Conservation (phyloP, 2,329 filamentous ascomycete genomes). For the Aureobasidium uvarum region DNA sequence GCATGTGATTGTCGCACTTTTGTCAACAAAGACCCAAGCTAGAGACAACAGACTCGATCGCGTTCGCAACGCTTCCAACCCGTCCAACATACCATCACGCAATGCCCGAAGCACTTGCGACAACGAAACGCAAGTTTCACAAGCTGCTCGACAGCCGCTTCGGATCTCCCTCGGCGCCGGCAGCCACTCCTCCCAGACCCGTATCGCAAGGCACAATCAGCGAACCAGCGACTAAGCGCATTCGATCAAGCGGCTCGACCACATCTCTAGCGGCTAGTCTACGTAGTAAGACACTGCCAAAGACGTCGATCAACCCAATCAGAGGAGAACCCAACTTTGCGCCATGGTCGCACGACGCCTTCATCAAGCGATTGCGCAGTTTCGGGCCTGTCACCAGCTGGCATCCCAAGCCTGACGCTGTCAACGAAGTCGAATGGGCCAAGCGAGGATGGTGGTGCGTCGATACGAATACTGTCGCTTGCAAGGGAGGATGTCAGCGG, state of each 20-base stretch:
- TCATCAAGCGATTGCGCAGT: constrained; percentile 76
- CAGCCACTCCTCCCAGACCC: constrained; percentile 36
- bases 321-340: constrained; percentile 65
- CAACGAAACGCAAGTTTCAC: constrained; percentile 83
- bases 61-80: neutral
- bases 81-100: neutral
- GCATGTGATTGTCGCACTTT: constrained; percentile 21
- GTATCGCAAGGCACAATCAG: constrained; percentile 30
- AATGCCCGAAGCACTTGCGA: constrained; percentile 59
- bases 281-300: constrained; percentile 16
- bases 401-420: constrained; percentile 83
- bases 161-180: constrained; percentile 48
- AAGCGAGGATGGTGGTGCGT: constrained; percentile 89
- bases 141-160: constrained; percentile 62
- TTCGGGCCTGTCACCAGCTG: constrained; percentile 90
- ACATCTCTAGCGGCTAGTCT: constrained; percentile 30
- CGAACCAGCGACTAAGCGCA: constrained; percentile 36
- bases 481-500: constrained; percentile 74
- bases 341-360: constrained; percentile 78
- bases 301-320: constrained; percentile 23
- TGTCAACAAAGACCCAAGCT: constrained; percentile 10
- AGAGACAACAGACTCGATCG: constrained; percentile 9
- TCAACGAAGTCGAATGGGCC: constrained; percentile 92
- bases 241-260: constrained; percentile 36
- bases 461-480: constrained; percentile 78